Evolutionary conservation across 805 yeast species (phyloP), one percentile per base, ranked within the genome.

Genomic region (Metschnikowia peoriensis): DNA sequence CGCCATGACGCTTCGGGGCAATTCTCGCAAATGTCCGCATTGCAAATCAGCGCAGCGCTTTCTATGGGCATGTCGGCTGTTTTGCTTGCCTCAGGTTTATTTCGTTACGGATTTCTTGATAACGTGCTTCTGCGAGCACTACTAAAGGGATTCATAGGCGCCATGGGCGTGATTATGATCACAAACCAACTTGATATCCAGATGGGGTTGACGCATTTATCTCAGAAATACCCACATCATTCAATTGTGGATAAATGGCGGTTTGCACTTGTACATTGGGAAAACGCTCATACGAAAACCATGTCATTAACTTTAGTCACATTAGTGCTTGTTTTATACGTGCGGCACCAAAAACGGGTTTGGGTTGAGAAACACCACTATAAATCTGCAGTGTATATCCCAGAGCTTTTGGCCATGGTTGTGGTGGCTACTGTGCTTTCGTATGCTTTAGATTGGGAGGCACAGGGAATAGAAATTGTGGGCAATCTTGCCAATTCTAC

Each of bases 31-130:
- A 58, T 70, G 72, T 54, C 71, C 61, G 38, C 51, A n/a, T 28
- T 62, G 43, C 62, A 62, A 43, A 50, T 63, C 17, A 57, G 63
- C 28, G 61, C 65, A 29, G 54, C 63, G 4, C 52, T 61, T 7
- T 55, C 65, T 6, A 46, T 54, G 34, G 57, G 58, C 22, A 52
- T 61, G 58, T 51, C 59, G 7, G 66, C 54, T 2, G 55, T 63
- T 11, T 56, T 63, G 15, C 54, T 63, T 39, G 63, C 60, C 7
- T 50, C 61, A 9, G 66, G 66, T 0, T 66, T 92, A 14, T 76
- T 88, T n/a, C 76, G 97, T 38, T 83, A 89, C 59, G 98, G 98
- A 0, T 92, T 85, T 64, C 72, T 91, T 44, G 96, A 89, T 61
- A 86, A 85, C 54, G 87, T 91, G 2, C 72, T 91, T 46, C 86